A percentile compares a stretch with the other conserved stretches of the same genome.
phyloP scores from a whole-genome alignment of 768 basidiomycete genomes.

The Amanita rimosa region DNA sequence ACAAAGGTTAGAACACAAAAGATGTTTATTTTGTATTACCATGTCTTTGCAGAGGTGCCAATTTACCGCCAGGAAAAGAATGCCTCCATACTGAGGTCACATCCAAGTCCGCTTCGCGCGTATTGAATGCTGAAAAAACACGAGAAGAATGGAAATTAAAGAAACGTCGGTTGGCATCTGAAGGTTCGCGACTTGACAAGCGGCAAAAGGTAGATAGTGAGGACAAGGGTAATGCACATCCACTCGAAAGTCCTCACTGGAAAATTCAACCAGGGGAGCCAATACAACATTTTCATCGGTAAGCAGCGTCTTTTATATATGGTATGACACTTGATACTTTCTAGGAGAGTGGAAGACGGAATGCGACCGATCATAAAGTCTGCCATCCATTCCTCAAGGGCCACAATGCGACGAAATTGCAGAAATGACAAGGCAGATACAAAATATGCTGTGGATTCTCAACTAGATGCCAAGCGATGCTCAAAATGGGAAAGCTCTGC shows the following conservation, averaged over 20 bases:
- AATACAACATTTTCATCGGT: constrained; percentile 70
- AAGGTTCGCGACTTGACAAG: constrained; percentile 15
- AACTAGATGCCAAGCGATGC: constrained; percentile 6
- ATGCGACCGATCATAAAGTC: constrained; percentile 54
- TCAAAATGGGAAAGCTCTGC: constrained; percentile 9
- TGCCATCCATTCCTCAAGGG: constrained; percentile 48
- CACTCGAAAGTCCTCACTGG: constrained; percentile 15
- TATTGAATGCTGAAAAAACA: constrained; percentile 51
- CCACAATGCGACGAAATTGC: constrained; percentile 24
- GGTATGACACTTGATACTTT: background rate
- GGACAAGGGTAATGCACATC: constrained; percentile 7
- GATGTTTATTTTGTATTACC: background rate
- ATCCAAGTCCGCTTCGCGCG: constrained; percentile 57
- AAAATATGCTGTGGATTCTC: constrained; percentile 15
- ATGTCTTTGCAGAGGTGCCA: constrained; percentile 27
- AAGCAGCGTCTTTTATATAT: constrained; percentile 11
- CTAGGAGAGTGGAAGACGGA: constrained; percentile 62
- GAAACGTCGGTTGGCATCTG: constrained; percentile 28
- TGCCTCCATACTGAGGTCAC: constrained; percentile 43
- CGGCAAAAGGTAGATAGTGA: constrained; percentile 20
- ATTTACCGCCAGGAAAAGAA: constrained; percentile 35
- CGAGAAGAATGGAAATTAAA: constrained; percentile 43
- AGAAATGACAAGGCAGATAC: constrained; percentile 27
- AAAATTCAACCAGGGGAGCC: constrained; percentile 59
- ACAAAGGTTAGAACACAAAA: constrained; percentile 20